Conservation (phyloP, 2,329 filamentous ascomycete genomes). For the Hypomyces perniciosus region DNA sequence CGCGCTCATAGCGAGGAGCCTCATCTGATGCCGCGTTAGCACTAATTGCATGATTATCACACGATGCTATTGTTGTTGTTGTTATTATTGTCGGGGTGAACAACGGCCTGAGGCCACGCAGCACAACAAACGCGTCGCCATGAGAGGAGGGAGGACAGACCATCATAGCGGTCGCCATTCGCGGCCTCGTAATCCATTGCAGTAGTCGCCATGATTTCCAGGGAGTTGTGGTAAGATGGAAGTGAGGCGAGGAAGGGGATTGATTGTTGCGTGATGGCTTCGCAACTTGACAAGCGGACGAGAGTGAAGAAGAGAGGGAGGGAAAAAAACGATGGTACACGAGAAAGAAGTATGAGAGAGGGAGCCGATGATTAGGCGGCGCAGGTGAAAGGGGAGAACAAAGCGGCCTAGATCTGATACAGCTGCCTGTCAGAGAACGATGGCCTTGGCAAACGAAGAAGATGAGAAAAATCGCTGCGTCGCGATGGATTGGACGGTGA, state of each 20-base stretch:
- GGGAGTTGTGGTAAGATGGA: conserved; percentile 13
- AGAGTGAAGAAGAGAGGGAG: conserved; percentile 5
- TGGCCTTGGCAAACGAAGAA: too few relatives aligned
- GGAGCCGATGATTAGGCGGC: conserved; percentile 22
- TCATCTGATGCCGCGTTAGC: conserved; percentile 42
- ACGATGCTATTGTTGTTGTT: not conserved
- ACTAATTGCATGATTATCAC: not conserved
- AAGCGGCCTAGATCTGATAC: too few relatives aligned
- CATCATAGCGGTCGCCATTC: conserved; percentile 61
- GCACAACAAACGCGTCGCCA: conserved; percentile 10
- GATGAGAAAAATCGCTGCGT: too few relatives aligned
- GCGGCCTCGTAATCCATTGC: conserved; percentile 67
- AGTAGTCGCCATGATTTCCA: conserved; percentile 50
- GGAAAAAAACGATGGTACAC: conserved; percentile 10
- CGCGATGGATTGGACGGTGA: too few relatives aligned
- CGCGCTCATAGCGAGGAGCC: conserved; percentile 58
- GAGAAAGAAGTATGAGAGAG: conserved; percentile 16
- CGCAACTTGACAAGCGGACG: conserved; percentile 3
- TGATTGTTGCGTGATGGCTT: conserved; percentile 6
- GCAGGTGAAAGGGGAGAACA: conserved; percentile 16
- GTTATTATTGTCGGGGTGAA: not conserved
- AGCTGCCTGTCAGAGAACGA: too few relatives aligned
- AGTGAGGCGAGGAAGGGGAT: conserved; percentile 4
- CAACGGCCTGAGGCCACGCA: conserved; percentile 7
- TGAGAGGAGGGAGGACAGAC: conserved; percentile 34